phyloP scores from a whole-genome alignment of 78 protist genomes.

The Mantamonas sphyraenae region DNA sequence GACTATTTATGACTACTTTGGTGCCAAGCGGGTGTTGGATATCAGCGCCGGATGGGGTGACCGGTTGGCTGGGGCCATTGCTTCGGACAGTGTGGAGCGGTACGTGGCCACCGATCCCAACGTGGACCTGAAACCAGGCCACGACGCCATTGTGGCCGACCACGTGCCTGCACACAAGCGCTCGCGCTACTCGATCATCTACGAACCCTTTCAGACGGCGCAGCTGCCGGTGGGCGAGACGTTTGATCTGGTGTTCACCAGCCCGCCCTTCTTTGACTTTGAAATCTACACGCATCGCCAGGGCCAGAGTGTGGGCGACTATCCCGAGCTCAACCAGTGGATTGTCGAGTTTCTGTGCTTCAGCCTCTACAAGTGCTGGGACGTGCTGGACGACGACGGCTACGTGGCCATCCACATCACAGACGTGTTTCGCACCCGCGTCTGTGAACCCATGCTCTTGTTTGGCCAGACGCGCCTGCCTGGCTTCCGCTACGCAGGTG shows the following conservation, averaged over 20 bases:
- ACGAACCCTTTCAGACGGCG: conserved; percentile 23
- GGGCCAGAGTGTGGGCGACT: conserved; percentile 8
- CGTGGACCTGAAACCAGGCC: not conserved
- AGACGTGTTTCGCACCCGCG: not conserved
- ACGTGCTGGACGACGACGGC: conserved; percentile 13
- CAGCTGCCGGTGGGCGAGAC: not conserved
- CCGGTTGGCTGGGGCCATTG: conserved; percentile 19
- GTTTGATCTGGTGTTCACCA: conserved; percentile 30
- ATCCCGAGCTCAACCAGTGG: conserved; percentile 12
- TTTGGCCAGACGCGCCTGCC: not conserved
- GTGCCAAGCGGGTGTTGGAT: conserved; percentile 3
- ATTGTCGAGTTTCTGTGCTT: conserved; percentile 1
- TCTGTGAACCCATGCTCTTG: conserved; percentile 9
- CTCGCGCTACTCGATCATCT: not conserved
- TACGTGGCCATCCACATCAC: conserved; percentile 23
- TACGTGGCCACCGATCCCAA: conserved; percentile 23
- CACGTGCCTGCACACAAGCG: not conserved
- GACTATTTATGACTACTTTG: not conserved
- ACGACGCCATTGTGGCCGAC: not conserved
- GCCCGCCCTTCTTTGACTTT: conserved; percentile 33
- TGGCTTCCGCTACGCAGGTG: not conserved
- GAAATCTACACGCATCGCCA: conserved; percentile 13
- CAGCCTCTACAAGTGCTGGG: conserved; percentile 1
- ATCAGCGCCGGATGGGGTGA: conserved; percentile 37
- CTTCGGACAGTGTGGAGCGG: not conserved